These are phyloP conservation scores for Lyophyllum shimeji DNA, from an alignment of 768 basidiomycete genomes.

Conservation along the genomic window DNA sequence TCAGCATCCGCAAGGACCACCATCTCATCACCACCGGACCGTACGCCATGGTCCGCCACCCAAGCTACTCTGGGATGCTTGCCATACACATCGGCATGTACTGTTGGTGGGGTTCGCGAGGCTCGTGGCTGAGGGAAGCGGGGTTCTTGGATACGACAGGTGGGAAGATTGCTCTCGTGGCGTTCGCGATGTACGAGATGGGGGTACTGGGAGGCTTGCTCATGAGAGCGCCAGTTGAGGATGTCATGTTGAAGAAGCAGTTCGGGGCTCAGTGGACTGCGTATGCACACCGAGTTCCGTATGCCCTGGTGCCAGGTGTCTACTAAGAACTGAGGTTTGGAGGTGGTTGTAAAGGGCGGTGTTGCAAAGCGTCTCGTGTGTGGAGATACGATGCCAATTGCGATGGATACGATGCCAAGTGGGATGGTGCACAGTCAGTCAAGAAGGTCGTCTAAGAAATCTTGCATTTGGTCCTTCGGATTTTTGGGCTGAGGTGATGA, in stretches of 20 bases:
- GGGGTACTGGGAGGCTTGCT: constrained; percentile 15
- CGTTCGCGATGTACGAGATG: constrained; percentile 11
- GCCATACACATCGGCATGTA: constrained; percentile 30
- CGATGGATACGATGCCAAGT: too few species aligned
- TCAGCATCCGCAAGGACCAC: constrained; percentile 28
- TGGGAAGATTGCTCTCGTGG: constrained; percentile 16
- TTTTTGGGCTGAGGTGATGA: constrained; percentile 30
- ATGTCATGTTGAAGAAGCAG: constrained; percentile 20
- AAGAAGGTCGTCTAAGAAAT: constrained; percentile 68
- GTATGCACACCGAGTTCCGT: constrained; percentile 24
- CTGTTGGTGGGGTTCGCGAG: constrained; percentile 27
- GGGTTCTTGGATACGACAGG: constrained; percentile 27
- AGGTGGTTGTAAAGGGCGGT: too few species aligned
- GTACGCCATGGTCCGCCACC: constrained; percentile 33
- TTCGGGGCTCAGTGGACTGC: constrained; percentile 30
- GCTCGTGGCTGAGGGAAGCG: constrained; percentile 29
- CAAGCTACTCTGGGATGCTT: constrained; percentile 27
- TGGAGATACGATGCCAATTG: too few species aligned
- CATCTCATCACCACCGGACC: constrained; percentile 31
- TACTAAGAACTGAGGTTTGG: not conserved
- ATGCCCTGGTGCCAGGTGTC: constrained; percentile 23
- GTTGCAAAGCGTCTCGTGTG: too few species aligned
- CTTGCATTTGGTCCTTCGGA: constrained; percentile 64
- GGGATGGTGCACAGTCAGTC: constrained; percentile 17
- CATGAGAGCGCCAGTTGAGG: constrained; percentile 24